Conservation (phyloP, 140 eudicot species). For the Senecio squalidus region DNA sequence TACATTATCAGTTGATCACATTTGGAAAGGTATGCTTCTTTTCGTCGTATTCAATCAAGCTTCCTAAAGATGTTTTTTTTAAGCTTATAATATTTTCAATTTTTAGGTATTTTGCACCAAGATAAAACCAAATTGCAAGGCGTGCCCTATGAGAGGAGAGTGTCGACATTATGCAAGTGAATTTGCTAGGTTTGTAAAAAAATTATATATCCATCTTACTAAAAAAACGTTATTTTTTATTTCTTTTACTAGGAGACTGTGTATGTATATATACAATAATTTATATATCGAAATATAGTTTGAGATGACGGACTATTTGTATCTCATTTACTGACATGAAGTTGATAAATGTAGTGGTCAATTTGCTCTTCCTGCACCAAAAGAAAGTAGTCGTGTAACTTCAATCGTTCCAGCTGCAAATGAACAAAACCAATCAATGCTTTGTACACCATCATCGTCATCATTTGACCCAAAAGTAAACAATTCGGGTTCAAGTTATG, state of each 20-base stretch:
- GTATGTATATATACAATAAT: too few relatives aligned
- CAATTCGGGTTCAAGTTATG: slow-evolving; percentile 12
- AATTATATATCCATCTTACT: too few relatives aligned
- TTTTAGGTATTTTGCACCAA: slow-evolving; percentile 62
- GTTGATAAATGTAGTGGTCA: slow-evolving; percentile 30
- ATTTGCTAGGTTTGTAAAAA: slow-evolving; percentile 57
- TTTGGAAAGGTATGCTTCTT: slow-evolving; percentile 58
- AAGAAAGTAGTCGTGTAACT: slow-evolving; percentile 11
- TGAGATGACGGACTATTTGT: background rate
- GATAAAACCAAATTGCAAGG: slow-evolving; percentile 53
- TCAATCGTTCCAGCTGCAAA: slow-evolving; percentile 18
- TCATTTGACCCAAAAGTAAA: slow-evolving; percentile 4
- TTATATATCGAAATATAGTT: background rate
- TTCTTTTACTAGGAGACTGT: too few relatives aligned
- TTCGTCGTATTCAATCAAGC: slow-evolving; percentile 1
- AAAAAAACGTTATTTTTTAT: too few relatives aligned
- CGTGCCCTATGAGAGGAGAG: slow-evolving; percentile 67
- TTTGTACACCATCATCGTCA: slow-evolving; percentile 18
- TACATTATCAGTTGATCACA: slow-evolving; percentile 71
- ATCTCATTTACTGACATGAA: slow-evolving; percentile 1
- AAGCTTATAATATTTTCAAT: background rate
- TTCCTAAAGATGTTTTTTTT: background rate
- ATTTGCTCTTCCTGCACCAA: slow-evolving; percentile 34
- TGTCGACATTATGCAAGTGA: slow-evolving; percentile 69
- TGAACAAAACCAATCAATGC: slow-evolving; percentile 7